A percentile compares a stretch with the other conserved stretches of the same genome.
phyloP scores from a whole-genome alignment of 805 yeast genomes.

The Wickerhamiella alocasiicola region DNA sequence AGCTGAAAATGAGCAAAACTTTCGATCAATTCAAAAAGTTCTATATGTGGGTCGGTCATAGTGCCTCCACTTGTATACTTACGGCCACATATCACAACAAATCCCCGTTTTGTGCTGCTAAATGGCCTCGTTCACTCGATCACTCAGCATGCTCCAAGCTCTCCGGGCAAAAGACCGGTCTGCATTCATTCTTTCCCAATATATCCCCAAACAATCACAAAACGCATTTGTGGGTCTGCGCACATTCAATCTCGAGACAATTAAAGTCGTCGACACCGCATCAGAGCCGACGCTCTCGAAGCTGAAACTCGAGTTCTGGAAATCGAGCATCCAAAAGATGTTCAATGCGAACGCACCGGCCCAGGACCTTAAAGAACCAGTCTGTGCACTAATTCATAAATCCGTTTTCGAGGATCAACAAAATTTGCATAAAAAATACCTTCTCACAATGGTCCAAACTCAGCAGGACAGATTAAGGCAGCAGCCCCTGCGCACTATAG shows the following conservation, averaged over 20 bases:
- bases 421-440: constrained; percentile 37
- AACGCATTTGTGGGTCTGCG: constrained; percentile 51
- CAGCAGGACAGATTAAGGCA: constrained; percentile 41
- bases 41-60: too few relatives aligned
- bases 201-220: constrained; percentile 47
- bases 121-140: too few relatives aligned
- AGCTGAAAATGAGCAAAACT: too few relatives aligned
- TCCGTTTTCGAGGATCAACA: constrained; percentile 36
- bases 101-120: too few relatives aligned
- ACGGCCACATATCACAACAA: too few relatives aligned
- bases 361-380: constrained; percentile 31
- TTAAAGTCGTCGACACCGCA: constrained; percentile 35
- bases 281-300: constrained; percentile 27
- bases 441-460: constrained; percentile 49
- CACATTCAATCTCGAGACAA: constrained; percentile 53
- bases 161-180: constrained; percentile 44
- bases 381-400: constrained; percentile 44
- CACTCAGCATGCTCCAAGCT: too few relatives aligned
- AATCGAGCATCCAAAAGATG: constrained; percentile 42
- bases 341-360: constrained; percentile 26
- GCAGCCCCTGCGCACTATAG: constrained; percentile 36
- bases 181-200: constrained; percentile 51
- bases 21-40: too few relatives aligned
- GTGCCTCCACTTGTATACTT: too few relatives aligned
- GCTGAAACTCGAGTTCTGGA: constrained; percentile 64